phyloP scores from a whole-genome alignment of 441 rosid species.

The Croton setiger region DNA sequence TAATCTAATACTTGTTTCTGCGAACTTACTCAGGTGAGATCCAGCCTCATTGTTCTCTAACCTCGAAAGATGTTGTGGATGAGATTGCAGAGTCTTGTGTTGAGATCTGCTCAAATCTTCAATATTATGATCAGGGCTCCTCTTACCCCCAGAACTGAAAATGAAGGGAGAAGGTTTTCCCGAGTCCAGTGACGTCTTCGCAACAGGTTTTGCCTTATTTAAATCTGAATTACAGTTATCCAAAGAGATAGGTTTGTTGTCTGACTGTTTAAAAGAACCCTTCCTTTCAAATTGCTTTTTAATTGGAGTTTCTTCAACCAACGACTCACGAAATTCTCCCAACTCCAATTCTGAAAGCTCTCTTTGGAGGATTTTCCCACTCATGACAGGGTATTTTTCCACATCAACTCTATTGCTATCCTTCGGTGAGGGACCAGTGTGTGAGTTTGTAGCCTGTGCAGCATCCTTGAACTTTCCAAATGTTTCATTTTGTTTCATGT shows the following conservation, averaged over 20 bases:
- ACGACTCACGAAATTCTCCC: slow-evolving; percentile 87
- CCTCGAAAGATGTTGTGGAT: slow-evolving; percentile 40
- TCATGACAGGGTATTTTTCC: slow-evolving; percentile 35
- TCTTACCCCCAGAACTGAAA: slow-evolving; percentile 39
- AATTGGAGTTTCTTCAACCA: slow-evolving; percentile 47
- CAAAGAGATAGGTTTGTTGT: slow-evolving; percentile 50
- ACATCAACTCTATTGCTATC: slow-evolving; percentile 36
- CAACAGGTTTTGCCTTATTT: slow-evolving; percentile 52
- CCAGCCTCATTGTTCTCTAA: slow-evolving; percentile 46
- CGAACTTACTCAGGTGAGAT: slow-evolving; percentile 39
- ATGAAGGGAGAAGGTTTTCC: slow-evolving; percentile 53
- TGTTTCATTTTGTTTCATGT: slow-evolving; percentile 49
- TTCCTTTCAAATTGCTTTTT: slow-evolving; percentile 62
- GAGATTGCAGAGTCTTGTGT: slow-evolving; percentile 44
- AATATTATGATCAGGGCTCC: slow-evolving; percentile 43
- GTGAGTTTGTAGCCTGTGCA: slow-evolving; percentile 44
- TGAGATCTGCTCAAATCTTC: slow-evolving; percentile 50
- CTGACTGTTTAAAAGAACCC: slow-evolving; percentile 56
- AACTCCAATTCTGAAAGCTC: slow-evolving; percentile 84
- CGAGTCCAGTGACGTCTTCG: slow-evolving; percentile 43
- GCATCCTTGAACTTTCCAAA: slow-evolving; percentile 54
- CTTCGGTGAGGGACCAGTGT: slow-evolving; percentile 46
- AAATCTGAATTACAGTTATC: slow-evolving; percentile 52
- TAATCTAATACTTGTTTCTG: slow-evolving; percentile 47
- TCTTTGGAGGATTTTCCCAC: slow-evolving; percentile 71